Conservation (phyloP, 352 stramenopile genomes). For the Pythium angustatum region DNA sequence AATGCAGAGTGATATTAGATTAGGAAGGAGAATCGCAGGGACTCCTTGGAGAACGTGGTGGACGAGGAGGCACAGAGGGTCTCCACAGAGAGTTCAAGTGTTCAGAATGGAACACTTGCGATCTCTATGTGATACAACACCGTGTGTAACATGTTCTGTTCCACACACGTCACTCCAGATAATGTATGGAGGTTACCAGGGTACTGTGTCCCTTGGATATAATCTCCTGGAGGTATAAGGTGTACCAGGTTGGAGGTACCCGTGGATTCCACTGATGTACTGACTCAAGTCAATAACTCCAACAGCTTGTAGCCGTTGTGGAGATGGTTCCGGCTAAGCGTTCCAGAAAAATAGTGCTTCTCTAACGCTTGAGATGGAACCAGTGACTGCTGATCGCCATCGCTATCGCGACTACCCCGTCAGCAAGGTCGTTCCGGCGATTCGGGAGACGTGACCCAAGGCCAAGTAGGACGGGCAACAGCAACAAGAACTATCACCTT, state of each 20-base stretch:
- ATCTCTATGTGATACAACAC: slow-evolving; percentile 1
- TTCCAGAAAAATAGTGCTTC: no score
- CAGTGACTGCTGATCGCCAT: no score
- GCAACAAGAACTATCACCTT: no score
- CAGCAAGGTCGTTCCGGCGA: no score
- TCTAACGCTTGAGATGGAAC: no score
- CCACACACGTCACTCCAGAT: background rate
- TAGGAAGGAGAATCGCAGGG: background rate
- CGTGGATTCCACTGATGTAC: no score
- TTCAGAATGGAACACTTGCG: background rate
- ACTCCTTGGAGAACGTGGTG: background rate
- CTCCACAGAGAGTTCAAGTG: background rate
- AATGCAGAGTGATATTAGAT: background rate
- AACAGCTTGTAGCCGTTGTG: no score
- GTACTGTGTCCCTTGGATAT: slow-evolving; percentile 2
- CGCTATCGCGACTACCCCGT: no score
- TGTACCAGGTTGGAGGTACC: background rate
- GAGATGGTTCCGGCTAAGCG: no score
- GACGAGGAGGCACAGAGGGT: background rate
- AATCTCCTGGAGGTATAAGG: background rate
- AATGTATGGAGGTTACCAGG: background rate
- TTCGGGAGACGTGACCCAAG: no score
- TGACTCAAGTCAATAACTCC: no score
- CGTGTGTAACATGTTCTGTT: background rate
- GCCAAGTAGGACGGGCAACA: no score